Percentiles rank a stretch among this genome's conserved stretches.
Conservation (phyloP, 345 rosid species). For the Kandelia obovata region DNA sequence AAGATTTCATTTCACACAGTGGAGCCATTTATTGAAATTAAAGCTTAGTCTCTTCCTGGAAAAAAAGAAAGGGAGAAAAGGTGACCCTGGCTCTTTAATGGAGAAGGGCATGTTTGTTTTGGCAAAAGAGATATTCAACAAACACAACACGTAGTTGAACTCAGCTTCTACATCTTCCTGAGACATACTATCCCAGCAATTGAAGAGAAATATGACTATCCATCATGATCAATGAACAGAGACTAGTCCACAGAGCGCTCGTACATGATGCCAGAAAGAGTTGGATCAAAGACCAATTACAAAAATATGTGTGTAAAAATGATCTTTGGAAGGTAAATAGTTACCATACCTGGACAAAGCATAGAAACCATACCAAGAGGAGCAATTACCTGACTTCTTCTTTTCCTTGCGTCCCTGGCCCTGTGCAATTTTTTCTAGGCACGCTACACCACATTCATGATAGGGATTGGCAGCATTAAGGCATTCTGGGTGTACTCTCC, state of each 20-base stretch:
- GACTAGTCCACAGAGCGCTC: too few relatives aligned
- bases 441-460: slow-evolving; percentile 35
- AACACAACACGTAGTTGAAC: too few relatives aligned
- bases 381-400: slow-evolving; percentile 25
- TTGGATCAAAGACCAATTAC: too few relatives aligned
- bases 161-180: too few relatives aligned
- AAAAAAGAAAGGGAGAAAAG: neutral
- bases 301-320: too few relatives aligned
- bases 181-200: too few relatives aligned
- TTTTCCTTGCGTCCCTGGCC: slow-evolving; percentile 18
- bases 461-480: slow-evolving; percentile 29
- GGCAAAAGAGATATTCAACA: neutral
- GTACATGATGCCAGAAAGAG: too few relatives aligned
- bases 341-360: neutral
- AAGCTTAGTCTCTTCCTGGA: neutral
- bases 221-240: too few relatives aligned
- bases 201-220: too few relatives aligned
- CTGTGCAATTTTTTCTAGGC: slow-evolving; percentile 24
- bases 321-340: too few relatives aligned
- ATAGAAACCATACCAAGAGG: neutral
- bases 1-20: neutral
- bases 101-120: neutral
- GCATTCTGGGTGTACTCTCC: slow-evolving; percentile 30
- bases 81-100: neutral
- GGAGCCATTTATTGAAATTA: neutral